Percentiles rank a stretch among this genome's conserved stretches.
phyloP scores from a whole-genome alignment of 1,284 basidiomycete genomes.

The Irpex sp. region DNA sequence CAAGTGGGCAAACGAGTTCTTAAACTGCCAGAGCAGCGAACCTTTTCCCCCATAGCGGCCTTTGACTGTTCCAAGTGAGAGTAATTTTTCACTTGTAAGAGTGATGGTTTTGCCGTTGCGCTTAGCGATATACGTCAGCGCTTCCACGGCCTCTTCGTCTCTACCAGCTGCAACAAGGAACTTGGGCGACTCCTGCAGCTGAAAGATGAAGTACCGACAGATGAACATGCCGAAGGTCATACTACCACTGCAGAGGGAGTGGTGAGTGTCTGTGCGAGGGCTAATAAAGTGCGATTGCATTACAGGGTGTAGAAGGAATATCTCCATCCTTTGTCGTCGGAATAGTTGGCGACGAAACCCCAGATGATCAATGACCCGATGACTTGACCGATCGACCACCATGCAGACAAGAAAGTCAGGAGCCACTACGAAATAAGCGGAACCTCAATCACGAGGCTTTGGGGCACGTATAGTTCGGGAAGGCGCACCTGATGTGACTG shows the following conservation, averaged over 20 bases:
- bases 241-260: neutral
- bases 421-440: neutral
- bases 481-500: neutral
- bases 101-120: conserved; percentile 53
- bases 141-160: conserved; percentile 66
- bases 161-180: conserved; percentile 68
- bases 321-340: conserved; percentile 69
- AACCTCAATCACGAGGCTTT: neutral
- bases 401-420: neutral
- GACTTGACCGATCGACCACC: neutral
- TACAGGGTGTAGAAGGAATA: conserved; percentile 62
- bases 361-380: conserved; percentile 40
- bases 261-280: too few relatives aligned
- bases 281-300: conserved; percentile 54
- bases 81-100: conserved; percentile 48
- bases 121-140: conserved; percentile 62
- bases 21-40: neutral
- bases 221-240: neutral
- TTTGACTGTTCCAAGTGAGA: neutral
- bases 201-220: conserved; percentile 64
- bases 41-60: neutral
- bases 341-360: conserved; percentile 60
- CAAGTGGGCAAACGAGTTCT: neutral
- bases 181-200: conserved; percentile 72
- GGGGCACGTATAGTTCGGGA: too few relatives aligned